Conservation (phyloP, 495 filamentous ascomycete species). For the Hamigera avellanea region DNA sequence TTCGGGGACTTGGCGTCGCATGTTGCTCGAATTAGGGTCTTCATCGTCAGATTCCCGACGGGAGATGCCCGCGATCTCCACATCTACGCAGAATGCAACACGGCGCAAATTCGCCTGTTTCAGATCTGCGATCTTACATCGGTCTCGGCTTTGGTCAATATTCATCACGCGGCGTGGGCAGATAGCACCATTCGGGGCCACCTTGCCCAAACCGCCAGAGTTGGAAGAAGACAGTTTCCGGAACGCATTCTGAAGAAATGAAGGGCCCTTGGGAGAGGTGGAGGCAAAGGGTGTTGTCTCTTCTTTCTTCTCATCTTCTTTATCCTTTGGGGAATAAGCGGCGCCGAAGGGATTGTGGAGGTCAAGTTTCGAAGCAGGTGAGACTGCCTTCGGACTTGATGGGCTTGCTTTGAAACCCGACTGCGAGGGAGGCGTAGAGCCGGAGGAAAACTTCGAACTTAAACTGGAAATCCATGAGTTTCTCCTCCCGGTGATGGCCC, state of each 20-base stretch:
- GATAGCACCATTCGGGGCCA: slow-evolving; percentile 36
- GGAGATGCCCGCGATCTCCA: slow-evolving; percentile 77
- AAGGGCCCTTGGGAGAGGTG: slow-evolving; percentile 54
- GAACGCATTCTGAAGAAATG: slow-evolving; percentile 71
- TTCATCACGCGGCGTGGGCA: slow-evolving; percentile 79
- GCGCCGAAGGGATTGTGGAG: slow-evolving; percentile 35
- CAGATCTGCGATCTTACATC: slow-evolving; percentile 69
- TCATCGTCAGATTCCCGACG: slow-evolving; percentile 31
- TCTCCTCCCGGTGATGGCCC: slow-evolving; percentile 37
- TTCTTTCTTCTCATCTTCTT: slow-evolving; percentile 39
- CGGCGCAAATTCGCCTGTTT: slow-evolving; percentile 69
- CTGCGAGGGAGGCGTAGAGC: slow-evolving; percentile 37
- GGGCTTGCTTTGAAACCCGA: slow-evolving; percentile 28
- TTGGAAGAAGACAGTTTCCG: slow-evolving; percentile 68
- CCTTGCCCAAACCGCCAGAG: slow-evolving; percentile 36
- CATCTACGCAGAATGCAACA: slow-evolving; percentile 93
- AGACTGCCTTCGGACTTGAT: slow-evolving; percentile 33
- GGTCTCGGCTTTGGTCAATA: slow-evolving; percentile 63
- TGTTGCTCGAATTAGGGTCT: slow-evolving; percentile 16
- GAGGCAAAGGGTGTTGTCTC: slow-evolving; percentile 52
- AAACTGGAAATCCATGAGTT: slow-evolving; percentile 87
- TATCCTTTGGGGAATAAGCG: slow-evolving; percentile 46
- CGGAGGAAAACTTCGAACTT: slow-evolving; percentile 82
- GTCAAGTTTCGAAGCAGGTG: slow-evolving; percentile 27
- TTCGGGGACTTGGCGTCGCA: slow-evolving; percentile 16